phyloP scores from a whole-genome alignment of 106 monocot species.

The Acorus gramineus region DNA sequence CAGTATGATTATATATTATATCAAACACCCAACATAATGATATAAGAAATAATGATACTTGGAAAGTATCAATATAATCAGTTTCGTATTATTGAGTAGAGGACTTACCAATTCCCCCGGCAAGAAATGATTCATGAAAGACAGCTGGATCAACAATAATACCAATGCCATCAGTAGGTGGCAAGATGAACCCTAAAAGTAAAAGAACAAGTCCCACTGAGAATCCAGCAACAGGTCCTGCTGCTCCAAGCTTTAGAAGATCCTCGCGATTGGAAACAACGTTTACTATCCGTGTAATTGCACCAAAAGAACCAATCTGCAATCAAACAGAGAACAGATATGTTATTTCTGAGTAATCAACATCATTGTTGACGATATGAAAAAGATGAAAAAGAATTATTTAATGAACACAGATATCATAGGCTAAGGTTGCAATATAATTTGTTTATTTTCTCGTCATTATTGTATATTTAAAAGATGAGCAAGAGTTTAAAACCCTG shows the following conservation, averaged over 20 bases:
- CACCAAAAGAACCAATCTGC: conserved; percentile 95
- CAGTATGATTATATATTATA: too few species aligned
- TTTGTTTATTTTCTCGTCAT: too few species aligned
- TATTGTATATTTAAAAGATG: too few species aligned
- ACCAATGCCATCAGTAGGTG: conserved; percentile 74
- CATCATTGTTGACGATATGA: background rate
- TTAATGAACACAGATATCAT: too few species aligned
- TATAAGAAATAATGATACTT: too few species aligned
- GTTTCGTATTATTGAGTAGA: background rate
- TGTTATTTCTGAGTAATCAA: background rate
- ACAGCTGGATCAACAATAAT: conserved; percentile 76
- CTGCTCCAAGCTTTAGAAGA: conserved; percentile 72
- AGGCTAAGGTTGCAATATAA: too few species aligned
- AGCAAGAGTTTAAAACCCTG: too few species aligned
- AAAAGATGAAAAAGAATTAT: background rate
- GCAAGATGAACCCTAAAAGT: conserved; percentile 67
- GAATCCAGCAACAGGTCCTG: conserved; percentile 86
- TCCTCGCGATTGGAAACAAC: conserved; percentile 73
- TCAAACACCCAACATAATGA: too few species aligned
- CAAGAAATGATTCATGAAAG: conserved; percentile 95
- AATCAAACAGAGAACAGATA: conserved; percentile 7
- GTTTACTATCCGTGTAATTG: conserved; percentile 80
- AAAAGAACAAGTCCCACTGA: conserved; percentile 60
- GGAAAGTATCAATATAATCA: too few species aligned
- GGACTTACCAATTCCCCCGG: conserved; percentile 70